A percentile compares a stretch with the other conserved stretches of the same genome.
Evolutionary conservation across 768 basidiomycete genomes (phyloP).

Genomic region (Russula olivacea): DNA sequence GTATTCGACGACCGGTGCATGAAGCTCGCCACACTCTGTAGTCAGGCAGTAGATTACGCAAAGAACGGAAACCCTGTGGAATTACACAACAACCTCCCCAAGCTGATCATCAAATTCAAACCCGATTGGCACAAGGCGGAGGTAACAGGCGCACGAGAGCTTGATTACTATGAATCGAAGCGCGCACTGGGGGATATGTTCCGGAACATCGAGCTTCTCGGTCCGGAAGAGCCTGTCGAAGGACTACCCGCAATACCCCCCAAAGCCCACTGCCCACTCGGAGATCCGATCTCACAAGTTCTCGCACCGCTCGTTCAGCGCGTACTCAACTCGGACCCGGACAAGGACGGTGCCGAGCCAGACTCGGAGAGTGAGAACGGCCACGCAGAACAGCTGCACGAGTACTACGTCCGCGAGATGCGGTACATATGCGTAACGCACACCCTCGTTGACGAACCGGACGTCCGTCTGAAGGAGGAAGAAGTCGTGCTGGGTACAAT

Average conservation of each 20-base stretch:
- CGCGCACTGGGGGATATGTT: slow-evolving; percentile 69
- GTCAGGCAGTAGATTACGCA: slow-evolving; percentile 71
- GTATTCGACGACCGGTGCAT: slow-evolving; percentile 53
- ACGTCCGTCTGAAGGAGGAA: slow-evolving; percentile 55
- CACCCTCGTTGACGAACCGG: slow-evolving; percentile 52
- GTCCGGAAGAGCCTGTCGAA: slow-evolving; percentile 30
- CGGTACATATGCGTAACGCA: slow-evolving; percentile 65
- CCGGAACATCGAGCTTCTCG: slow-evolving; percentile 50
- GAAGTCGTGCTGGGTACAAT: slow-evolving; percentile 75
- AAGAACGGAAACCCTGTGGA: slow-evolving; percentile 69
- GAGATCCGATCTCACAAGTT: slow-evolving; percentile 8
- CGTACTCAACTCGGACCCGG: not conserved
- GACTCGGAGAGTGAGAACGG: not conserved
- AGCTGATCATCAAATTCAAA: slow-evolving; percentile 54
- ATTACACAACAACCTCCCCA: slow-evolving; percentile 43
- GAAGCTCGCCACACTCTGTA: slow-evolving; percentile 54
- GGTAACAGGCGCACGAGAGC: slow-evolving; percentile 39
- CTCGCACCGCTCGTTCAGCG: slow-evolving; percentile 4
- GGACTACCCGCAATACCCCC: not conserved
- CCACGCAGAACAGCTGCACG: slow-evolving; percentile 34
- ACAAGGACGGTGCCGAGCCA: too few species aligned
- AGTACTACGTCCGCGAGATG: slow-evolving; percentile 57
- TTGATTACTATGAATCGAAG: slow-evolving; percentile 65
- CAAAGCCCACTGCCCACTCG: not conserved
- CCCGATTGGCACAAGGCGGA: slow-evolving; percentile 68